These are phyloP conservation scores for Bremia lactucae DNA, from an alignment of 352 stramenopile genomes.

Conservation along the genomic window DNA sequence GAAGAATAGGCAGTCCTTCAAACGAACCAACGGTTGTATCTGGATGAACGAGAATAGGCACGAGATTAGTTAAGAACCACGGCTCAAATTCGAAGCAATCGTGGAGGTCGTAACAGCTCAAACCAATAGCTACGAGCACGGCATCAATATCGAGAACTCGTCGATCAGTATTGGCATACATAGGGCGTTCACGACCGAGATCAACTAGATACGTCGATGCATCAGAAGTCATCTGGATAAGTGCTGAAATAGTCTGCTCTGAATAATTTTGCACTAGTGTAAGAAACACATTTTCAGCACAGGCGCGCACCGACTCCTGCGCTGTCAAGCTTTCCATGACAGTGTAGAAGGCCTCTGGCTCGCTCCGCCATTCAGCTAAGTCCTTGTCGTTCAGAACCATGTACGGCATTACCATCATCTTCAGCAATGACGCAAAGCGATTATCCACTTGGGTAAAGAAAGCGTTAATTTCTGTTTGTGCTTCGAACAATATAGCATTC, in stretches of 20 bases:
- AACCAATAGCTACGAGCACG: constrained; percentile 66
- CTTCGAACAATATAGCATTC: constrained; percentile 70
- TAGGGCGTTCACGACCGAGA: constrained; percentile 8
- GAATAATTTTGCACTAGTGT: constrained; percentile 71
- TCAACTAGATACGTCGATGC: constrained; percentile 43
- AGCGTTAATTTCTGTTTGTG: constrained; percentile 32
- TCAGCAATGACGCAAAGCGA: constrained; percentile 43
- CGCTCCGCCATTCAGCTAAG: constrained; percentile 55
- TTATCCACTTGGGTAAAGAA: constrained; percentile 45
- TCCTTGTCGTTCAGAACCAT: constrained; percentile 51
- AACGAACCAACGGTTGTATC: constrained; percentile 24
- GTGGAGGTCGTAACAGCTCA: constrained; percentile 82
- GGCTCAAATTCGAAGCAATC: constrained; percentile 83
- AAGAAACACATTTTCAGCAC: constrained; percentile 76
- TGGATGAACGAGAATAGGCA: constrained; percentile 45
- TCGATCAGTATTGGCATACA: constrained; percentile 12
- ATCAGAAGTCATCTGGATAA: constrained; percentile 54
- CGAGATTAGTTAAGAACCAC: constrained; percentile 68
- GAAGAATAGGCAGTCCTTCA: constrained; percentile 50
- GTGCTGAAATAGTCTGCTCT: constrained; percentile 47
- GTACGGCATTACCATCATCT: constrained; percentile 67
- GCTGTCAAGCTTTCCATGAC: constrained; percentile 69
- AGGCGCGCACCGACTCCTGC: constrained; percentile 65
- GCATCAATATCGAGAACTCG: constrained; percentile 59
- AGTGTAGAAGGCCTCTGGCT: constrained; percentile 56